phyloP scores from a whole-genome alignment of 306 rosid genomes.

The Vigna unguiculata region DNA sequence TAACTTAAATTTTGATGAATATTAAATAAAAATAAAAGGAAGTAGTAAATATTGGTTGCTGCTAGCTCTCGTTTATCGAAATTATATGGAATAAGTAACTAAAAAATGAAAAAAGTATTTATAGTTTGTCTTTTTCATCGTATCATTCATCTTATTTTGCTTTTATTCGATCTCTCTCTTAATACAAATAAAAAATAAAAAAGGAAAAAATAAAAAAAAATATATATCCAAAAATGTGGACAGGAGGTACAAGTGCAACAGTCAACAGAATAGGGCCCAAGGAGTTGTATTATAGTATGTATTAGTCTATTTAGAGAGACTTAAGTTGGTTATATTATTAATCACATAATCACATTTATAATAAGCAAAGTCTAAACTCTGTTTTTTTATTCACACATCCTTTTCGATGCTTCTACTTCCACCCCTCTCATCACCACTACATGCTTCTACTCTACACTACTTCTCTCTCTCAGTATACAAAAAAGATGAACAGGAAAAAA shows the following conservation, averaged over 20 bases:
- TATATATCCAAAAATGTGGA: background rate
- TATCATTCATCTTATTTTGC: background rate
- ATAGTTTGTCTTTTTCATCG: background rate
- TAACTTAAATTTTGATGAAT: no score
- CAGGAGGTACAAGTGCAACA: background rate
- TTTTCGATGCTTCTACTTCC: slow-evolving; percentile 36
- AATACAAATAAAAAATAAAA: background rate
- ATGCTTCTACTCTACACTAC: background rate
- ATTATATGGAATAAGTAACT: no score
- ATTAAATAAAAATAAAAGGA: no score
- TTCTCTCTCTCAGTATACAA: slow-evolving; percentile 10
- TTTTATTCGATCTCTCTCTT: background rate
- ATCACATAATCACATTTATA: slow-evolving; percentile 1
- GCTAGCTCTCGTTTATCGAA: no score
- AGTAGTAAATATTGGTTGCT: no score
- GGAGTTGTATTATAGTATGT: slow-evolving; percentile 19
- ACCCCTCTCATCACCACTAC: background rate
- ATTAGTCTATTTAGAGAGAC: slow-evolving; percentile 25
- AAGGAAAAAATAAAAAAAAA: background rate
- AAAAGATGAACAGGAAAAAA: background rate
- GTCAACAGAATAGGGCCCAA: slow-evolving; percentile 32
- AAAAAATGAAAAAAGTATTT: background rate
- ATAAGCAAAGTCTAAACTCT: slow-evolving; percentile 29
- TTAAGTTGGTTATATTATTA: slow-evolving; percentile 8
- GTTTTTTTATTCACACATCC: background rate